phyloP scores from a whole-genome alignment of 2,329 filamentous ascomycete genomes.

The Penicillium sp. region DNA sequence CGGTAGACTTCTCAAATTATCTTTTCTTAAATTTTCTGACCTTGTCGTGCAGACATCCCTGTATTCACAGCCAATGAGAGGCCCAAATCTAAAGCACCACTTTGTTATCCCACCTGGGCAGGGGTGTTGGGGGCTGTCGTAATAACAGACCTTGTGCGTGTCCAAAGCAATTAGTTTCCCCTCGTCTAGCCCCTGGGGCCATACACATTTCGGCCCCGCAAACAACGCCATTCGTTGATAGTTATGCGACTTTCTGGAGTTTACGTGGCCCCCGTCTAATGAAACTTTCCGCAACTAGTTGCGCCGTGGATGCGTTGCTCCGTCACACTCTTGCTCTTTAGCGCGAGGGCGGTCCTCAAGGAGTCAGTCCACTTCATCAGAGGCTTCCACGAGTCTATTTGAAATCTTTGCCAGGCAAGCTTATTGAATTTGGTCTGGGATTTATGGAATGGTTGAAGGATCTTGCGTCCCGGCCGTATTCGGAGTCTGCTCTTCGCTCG shows the following conservation, averaged over 20 bases:
- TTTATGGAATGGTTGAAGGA: neutral
- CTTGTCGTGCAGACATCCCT: neutral
- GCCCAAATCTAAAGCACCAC: neutral
- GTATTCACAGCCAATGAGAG: conserved; percentile 1
- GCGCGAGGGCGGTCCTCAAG: neutral
- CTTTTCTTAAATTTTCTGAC: neutral
- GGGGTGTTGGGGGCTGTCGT: neutral
- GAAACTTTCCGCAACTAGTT: neutral
- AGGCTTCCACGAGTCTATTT: neutral
- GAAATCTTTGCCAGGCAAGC: neutral
- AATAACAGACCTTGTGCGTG: conserved; percentile 3
- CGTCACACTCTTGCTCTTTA: neutral
- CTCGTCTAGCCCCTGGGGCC: neutral
- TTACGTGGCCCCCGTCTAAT: neutral
- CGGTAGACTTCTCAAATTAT: neutral
- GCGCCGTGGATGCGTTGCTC: neutral
- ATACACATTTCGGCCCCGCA: neutral
- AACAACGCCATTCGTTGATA: neutral
- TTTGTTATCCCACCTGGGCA: neutral
- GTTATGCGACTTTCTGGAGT: neutral
- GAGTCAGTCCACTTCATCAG: neutral
- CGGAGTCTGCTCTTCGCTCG: neutral
- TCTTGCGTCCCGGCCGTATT: neutral
- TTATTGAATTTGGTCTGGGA: neutral
- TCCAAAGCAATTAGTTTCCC: neutral